A percentile compares a stretch with the other conserved stretches of the same genome.
Conservation (phyloP, 2,329 filamentous ascomycete species). For the Venturia effusa region DNA sequence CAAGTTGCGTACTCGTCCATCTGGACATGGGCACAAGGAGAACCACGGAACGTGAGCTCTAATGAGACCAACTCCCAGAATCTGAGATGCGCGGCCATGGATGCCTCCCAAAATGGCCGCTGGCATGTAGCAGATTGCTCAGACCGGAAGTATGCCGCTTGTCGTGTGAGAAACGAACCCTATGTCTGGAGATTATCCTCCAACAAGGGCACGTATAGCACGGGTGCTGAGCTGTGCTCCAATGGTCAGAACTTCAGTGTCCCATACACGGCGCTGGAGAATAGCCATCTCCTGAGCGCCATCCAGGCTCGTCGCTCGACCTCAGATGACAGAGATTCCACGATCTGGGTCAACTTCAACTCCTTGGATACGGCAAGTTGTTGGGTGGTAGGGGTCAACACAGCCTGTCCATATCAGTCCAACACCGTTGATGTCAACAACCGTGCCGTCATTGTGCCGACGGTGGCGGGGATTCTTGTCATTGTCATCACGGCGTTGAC, state of each 20-base stretch:
- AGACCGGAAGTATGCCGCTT: slow-evolving; percentile 41
- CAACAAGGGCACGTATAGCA: slow-evolving; percentile 31
- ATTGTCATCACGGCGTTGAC: slow-evolving; percentile 50
- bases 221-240: slow-evolving; percentile 36
- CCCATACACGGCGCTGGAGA: slow-evolving; percentile 53
- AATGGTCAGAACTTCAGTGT: slow-evolving; percentile 40
- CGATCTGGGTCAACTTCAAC: slow-evolving; percentile 49
- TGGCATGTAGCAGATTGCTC: slow-evolving; percentile 50
- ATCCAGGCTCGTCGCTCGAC: slow-evolving; percentile 18
- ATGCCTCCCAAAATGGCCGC: slow-evolving; percentile 30
- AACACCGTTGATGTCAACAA: slow-evolving; percentile 29
- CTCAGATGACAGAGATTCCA: slow-evolving; percentile 19
- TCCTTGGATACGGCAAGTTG: slow-evolving; percentile 44
- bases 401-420: slow-evolving; percentile 47
- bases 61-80: slow-evolving; percentile 20
- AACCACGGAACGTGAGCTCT: slow-evolving; percentile 40
- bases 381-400: slow-evolving; percentile 48
- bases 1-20: slow-evolving; percentile 39
- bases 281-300: slow-evolving; percentile 41
- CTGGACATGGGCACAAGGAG: slow-evolving; percentile 49
- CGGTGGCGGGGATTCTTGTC: slow-evolving; percentile 51
- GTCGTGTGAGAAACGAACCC: slow-evolving; percentile 42
- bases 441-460: slow-evolving; percentile 47
- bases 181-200: slow-evolving; percentile 47
- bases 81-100: slow-evolving; percentile 47